Evolutionary conservation across 306 rosid genomes (phyloP), one percentile per base, ranked within the genome.

Genomic region (Phaseolus lunatus): DNA sequence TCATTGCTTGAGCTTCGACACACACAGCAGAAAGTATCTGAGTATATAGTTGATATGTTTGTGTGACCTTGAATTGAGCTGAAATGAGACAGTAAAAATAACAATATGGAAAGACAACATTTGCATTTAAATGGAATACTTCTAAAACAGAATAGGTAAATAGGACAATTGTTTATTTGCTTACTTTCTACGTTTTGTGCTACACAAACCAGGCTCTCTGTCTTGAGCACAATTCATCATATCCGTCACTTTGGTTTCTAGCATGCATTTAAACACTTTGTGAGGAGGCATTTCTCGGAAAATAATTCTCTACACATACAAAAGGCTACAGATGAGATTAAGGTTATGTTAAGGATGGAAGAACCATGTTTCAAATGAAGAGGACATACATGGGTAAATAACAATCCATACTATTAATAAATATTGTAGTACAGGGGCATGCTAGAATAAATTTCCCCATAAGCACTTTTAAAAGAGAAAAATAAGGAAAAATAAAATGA

Each of bases 21-120:
- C 44, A 90, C 92, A 81, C 86, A 84, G 84, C 94, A 90, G 67
- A 78, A 84, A 26, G 85, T 84, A 75, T 75, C 94, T 35, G 87
- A 85, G 65, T 82, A 52, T 69, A 67, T 22, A 76, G 67, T 48
- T 62, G 77, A 67, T 29, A 77, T 57, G 80, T 73, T 53, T 15
- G 6, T 20, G 62, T 78, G 83, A 83, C 83, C 82, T 82, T 80
- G 84, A 69, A 79, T 72, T 68, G 62, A 81, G 64, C 94, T 90
- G 89, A 71, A 73, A 76, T 27, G 22, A 29, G 58, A 65, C 49
- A 26, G 57, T 84, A 56, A 77, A 70, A 77, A 53, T 12, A 82
- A 67, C 56, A 27, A 61, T 13, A 63, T 62, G 23, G 15, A 50
- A 50, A 65, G 27, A 22, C 71, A 85, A 45, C 50, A 54, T 12